Conservation (phyloP, 257 asterid genomes). For the Solanum virginianum region DNA sequence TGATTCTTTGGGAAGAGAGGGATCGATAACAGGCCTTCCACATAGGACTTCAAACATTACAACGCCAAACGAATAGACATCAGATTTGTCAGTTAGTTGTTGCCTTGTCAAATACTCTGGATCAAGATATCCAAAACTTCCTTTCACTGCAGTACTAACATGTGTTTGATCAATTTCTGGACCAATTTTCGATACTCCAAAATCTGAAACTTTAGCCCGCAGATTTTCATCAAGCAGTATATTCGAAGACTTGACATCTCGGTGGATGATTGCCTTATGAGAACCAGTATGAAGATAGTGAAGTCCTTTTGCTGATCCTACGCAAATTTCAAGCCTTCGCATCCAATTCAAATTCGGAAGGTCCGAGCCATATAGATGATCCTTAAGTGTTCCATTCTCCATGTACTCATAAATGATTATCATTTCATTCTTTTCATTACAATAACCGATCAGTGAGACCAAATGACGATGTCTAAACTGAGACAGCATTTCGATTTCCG, state of each 20-base stretch:
- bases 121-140: slow-evolving; percentile 35
- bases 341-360: slow-evolving; percentile 21
- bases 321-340: slow-evolving; percentile 32
- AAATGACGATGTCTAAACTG: slow-evolving; percentile 33
- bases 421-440: slow-evolving; percentile 26
- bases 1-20: slow-evolving; percentile 17
- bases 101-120: slow-evolving; percentile 30
- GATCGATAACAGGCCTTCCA: slow-evolving; percentile 34
- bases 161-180: slow-evolving; percentile 31
- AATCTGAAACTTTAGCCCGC: slow-evolving; percentile 33
- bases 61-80: slow-evolving; percentile 36
- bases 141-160: slow-evolving; percentile 32
- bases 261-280: slow-evolving; percentile 22
- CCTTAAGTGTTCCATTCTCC: slow-evolving; percentile 29
- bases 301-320: slow-evolving; percentile 39
- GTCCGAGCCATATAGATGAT: slow-evolving; percentile 17
- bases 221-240: slow-evolving; percentile 28
- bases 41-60: slow-evolving; percentile 25
- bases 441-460: slow-evolving; percentile 32
- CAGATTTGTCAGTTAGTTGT: slow-evolving; percentile 27
- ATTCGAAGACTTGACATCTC: slow-evolving; percentile 34
- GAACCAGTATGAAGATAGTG: slow-evolving; percentile 38
- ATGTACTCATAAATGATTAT: slow-evolving; percentile 33
- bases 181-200: slow-evolving; percentile 32
- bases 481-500: slow-evolving; percentile 31